Conservation (phyloP, 345 rosid genomes). For the Luvunga scandens region DNA sequence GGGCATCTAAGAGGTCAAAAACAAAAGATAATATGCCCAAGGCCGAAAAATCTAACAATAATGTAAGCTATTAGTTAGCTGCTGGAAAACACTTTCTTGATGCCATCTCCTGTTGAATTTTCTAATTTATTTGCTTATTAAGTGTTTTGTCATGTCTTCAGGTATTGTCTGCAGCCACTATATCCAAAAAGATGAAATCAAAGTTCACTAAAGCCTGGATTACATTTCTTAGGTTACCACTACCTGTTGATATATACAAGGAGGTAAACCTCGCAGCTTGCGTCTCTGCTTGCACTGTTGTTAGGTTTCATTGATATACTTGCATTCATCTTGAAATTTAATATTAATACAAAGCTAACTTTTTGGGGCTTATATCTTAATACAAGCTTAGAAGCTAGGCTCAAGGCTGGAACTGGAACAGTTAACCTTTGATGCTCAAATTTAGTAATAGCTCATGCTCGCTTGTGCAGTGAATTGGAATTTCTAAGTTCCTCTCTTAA, state of each 20-base stretch:
- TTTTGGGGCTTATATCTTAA: background rate
- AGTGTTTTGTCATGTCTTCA: slow-evolving; percentile 19
- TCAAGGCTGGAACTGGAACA: too few species aligned
- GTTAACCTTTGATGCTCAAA: background rate
- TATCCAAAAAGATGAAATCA: slow-evolving; percentile 74
- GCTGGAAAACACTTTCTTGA: background rate
- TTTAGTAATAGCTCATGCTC: background rate
- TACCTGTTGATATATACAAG: slow-evolving; percentile 82
- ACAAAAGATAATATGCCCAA: slow-evolving; percentile 35
- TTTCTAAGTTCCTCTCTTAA: background rate
- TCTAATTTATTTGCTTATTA: background rate
- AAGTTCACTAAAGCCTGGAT: slow-evolving; percentile 94
- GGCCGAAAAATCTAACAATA: slow-evolving; percentile 31
- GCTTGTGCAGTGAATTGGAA: background rate
- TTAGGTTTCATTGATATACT: background rate
- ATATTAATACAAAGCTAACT: background rate
- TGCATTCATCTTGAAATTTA: background rate
- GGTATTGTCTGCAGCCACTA: slow-evolving; percentile 57
- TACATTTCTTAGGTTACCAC: slow-evolving; percentile 82
- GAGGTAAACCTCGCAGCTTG: slow-evolving; percentile 49
- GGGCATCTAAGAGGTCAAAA: slow-evolving; percentile 20
- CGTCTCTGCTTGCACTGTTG: background rate
- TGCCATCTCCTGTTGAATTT: background rate
- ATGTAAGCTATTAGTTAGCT: slow-evolving; percentile 37
- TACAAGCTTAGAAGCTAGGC: background rate